These are phyloP conservation scores for Pythium plurisporium DNA, from an alignment of 352 stramenopile species.

Conservation along the genomic window DNA sequence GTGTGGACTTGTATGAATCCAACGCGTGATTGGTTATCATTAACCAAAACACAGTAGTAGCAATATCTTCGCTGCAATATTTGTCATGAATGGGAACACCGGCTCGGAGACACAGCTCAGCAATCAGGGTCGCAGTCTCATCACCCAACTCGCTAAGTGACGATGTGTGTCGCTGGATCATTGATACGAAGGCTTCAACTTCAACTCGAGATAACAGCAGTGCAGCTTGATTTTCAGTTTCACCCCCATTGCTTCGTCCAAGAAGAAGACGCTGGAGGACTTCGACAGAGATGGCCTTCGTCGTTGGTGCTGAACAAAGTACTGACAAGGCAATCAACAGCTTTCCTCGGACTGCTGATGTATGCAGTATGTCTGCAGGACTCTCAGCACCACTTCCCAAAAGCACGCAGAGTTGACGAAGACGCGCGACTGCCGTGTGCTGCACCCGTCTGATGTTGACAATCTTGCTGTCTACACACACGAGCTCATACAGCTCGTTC, in stretches of 20 bases:
- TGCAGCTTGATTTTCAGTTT: background rate
- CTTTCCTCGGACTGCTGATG: slow-evolving; percentile 2
- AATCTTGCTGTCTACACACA: background rate
- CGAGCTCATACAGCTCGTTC: background rate
- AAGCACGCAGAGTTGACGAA: slow-evolving; percentile 9
- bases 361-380: background rate
- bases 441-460: background rate
- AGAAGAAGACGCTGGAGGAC: background rate
- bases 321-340: slow-evolving; percentile 5
- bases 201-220: background rate
- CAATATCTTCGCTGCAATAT: background rate
- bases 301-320: background rate
- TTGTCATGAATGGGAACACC: background rate
- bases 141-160: background rate
- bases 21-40: background rate
- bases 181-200: slow-evolving; percentile 7
- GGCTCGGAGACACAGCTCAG: background rate
- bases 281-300: background rate
- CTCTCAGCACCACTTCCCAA: background rate
- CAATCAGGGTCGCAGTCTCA: background rate
- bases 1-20: background rate
- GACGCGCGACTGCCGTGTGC: background rate
- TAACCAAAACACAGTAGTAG: background rate
- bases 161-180: background rate
- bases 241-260: background rate